These are phyloP conservation scores for Quercus gilva DNA, from an alignment of 306 rosid genomes.

Conservation along the genomic window DNA sequence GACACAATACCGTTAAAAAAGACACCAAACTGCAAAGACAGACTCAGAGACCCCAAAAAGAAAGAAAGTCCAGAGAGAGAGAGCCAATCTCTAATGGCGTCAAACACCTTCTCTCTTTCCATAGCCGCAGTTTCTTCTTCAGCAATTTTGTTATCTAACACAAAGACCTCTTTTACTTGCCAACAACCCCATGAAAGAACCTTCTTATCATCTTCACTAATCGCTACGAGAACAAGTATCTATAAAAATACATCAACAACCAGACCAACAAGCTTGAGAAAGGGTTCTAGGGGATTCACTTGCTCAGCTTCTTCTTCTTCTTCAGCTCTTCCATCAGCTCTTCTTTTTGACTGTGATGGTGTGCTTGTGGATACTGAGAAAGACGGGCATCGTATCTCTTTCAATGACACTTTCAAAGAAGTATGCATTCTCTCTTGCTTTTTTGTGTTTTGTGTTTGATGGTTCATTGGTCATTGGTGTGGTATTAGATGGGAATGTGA, in stretches of 20 bases:
- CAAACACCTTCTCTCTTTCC: conserved; percentile 49
- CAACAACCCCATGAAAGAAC: conserved; percentile 31
- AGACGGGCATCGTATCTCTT: conserved; percentile 92
- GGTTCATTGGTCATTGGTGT: not conserved
- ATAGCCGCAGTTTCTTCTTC: conserved; percentile 47
- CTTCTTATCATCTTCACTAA: conserved; percentile 40
- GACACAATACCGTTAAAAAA: conserved; percentile 3
- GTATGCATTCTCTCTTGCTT: conserved; percentile 20
- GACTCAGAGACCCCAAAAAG: no score
- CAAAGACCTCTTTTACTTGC: conserved; percentile 27
- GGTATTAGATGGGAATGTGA: not conserved
- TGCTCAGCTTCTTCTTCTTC: conserved; percentile 55
- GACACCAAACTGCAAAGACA: not conserved
- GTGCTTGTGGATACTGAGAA: conserved; percentile 97
- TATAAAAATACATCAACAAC: conserved; percentile 21
- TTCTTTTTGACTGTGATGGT: conserved; percentile 94
- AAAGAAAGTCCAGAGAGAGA: not conserved
- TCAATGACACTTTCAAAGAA: conserved; percentile 89
- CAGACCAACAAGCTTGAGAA: not conserved
- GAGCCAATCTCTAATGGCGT: conserved; percentile 45
- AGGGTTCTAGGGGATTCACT: conserved; percentile 33
- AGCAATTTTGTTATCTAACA: conserved; percentile 21
- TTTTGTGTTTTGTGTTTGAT: not conserved
- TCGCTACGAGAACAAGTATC: conserved; percentile 28
- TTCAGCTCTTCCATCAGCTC: conserved; percentile 76